Evolutionary conservation across 371 early-diverging fungal species (phyloP).

Genomic region (Syncephalis plumigaleata): DNA sequence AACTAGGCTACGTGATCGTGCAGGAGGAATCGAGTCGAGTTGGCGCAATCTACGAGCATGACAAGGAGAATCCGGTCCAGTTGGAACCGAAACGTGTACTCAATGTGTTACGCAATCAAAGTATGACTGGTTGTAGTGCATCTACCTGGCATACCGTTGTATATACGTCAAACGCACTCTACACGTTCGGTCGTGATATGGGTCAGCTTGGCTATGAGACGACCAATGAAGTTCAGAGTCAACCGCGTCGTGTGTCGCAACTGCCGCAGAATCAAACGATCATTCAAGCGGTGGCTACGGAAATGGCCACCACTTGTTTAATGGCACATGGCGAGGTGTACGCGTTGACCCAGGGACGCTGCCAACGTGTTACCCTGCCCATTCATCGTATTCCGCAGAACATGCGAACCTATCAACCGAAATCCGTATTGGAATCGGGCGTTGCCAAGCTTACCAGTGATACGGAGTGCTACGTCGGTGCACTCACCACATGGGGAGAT

Average conservation of each 20-base stretch:
- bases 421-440: constrained; percentile 7
- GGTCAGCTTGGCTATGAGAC: constrained; percentile 58
- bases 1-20: constrained; percentile 29
- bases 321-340: constrained; percentile 20
- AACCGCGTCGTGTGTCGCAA: constrained; percentile 29
- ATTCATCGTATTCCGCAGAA: constrained; percentile 20
- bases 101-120: constrained; percentile 28
- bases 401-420: constrained; percentile 14
- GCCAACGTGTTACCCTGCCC: constrained; percentile 12
- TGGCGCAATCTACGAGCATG: too few species aligned
- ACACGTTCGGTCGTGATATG: constrained; percentile 53
- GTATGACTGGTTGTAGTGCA: constrained; percentile 44
- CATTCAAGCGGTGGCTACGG: constrained; percentile 29
- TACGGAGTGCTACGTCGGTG: constrained; percentile 25
- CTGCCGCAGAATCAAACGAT: constrained; percentile 13
- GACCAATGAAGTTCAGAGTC: constrained; percentile 20
- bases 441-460: constrained; percentile 16
- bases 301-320: constrained; percentile 30
- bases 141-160: constrained; percentile 51
- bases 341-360: background rate
- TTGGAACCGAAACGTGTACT: constrained; percentile 34
- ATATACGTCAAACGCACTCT: constrained; percentile 30
- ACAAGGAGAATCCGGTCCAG: constrained; percentile 22
- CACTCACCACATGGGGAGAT: constrained; percentile 26
- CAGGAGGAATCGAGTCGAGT: constrained; percentile 6